phyloP scores from a whole-genome alignment of 2,329 filamentous ascomycete genomes.

The Talaromyces sp. region DNA sequence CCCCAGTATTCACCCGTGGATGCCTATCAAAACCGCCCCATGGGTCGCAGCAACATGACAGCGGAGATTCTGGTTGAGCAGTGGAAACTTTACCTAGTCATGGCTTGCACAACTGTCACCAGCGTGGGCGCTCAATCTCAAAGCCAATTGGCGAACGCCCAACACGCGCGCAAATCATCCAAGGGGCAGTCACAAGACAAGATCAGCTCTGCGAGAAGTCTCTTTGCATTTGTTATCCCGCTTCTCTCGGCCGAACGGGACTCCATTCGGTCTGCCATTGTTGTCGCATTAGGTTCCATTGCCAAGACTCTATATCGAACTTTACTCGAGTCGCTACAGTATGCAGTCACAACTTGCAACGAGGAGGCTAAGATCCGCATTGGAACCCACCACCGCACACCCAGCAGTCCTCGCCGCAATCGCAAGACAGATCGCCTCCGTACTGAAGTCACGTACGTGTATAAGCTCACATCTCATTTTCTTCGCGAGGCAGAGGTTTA shows the following conservation, averaged over 20 bases:
- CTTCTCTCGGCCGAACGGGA: conserved; percentile 78
- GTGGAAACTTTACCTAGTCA: conserved; percentile 96
- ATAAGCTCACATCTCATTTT: conserved; percentile 90
- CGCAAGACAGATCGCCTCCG: conserved; percentile 82
- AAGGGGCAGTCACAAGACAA: conserved; percentile 70
- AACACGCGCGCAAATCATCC: conserved; percentile 82
- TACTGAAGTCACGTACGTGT: conserved; percentile 94
- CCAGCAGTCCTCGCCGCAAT: conserved; percentile 79
- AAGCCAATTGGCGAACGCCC: conserved; percentile 62
- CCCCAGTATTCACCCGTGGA: conserved; percentile 43
- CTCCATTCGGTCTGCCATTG: conserved; percentile 85
- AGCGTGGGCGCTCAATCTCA: conserved; percentile 71
- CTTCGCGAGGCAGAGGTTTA: conserved; percentile 76
- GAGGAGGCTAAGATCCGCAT: conserved; percentile 85
- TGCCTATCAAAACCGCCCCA: conserved; percentile 39
- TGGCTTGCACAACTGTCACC: conserved; percentile 92
- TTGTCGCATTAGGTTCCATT: conserved; percentile 89
- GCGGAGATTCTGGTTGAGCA: conserved; percentile 91
- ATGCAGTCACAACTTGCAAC: conserved; percentile 81
- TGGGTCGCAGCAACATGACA: conserved; percentile 62
- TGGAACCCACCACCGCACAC: conserved; percentile 73
- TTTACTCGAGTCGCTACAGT: conserved; percentile 84
- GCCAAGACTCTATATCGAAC: conserved; percentile 93
- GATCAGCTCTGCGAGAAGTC: conserved; percentile 81
- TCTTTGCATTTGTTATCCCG: conserved; percentile 91